Percentiles rank a stretch among this genome's conserved stretches.
phyloP scores from a whole-genome alignment of 352 stramenopile genomes.

The Phytophthora idaei region DNA sequence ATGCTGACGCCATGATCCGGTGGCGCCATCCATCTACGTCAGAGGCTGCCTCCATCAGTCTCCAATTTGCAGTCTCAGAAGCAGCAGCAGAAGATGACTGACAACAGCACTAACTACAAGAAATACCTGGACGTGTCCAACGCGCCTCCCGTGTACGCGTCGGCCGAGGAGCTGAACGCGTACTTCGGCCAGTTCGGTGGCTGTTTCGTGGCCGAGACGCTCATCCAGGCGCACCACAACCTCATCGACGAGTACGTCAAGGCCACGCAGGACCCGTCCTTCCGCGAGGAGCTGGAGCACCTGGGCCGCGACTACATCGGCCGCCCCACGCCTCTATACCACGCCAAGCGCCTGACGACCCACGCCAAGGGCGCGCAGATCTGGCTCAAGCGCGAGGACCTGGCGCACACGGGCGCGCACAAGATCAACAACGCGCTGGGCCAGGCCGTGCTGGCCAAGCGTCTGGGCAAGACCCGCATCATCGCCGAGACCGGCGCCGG shows the following conservation, averaged over 20 bases:
- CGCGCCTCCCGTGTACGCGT: constrained; percentile 72
- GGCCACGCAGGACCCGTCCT: constrained; percentile 94
- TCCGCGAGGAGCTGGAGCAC: constrained; percentile 95
- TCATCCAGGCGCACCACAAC: constrained; percentile 96
- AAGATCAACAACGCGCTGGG: constrained; percentile 99
- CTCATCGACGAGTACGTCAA: constrained; percentile 94
- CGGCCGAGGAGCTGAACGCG: constrained; percentile 62
- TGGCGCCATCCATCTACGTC: constrained; percentile 10
- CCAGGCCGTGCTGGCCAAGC: constrained; percentile 95
- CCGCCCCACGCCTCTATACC: constrained; percentile 96
- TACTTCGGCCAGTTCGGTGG: constrained; percentile 96
- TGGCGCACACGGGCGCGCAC: constrained; percentile 98
- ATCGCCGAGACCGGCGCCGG: constrained; percentile 98
- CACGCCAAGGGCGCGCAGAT: constrained; percentile 94
- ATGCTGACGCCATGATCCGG: constrained; percentile 29
- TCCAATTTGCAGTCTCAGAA: constrained; percentile 21
- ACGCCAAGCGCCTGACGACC: constrained; percentile 95
- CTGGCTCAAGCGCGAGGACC: constrained; percentile 98
- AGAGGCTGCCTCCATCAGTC: constrained; percentile 8
- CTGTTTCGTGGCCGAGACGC: constrained; percentile 97
- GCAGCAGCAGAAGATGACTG: background rate
- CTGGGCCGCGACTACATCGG: constrained; percentile 95
- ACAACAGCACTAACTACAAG: constrained; percentile 13
- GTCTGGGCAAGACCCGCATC: constrained; percentile 97
- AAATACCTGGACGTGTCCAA: constrained; percentile 77